phyloP scores from a whole-genome alignment of 73 alveolate genomes.

The Uronychia binucleata region DNA sequence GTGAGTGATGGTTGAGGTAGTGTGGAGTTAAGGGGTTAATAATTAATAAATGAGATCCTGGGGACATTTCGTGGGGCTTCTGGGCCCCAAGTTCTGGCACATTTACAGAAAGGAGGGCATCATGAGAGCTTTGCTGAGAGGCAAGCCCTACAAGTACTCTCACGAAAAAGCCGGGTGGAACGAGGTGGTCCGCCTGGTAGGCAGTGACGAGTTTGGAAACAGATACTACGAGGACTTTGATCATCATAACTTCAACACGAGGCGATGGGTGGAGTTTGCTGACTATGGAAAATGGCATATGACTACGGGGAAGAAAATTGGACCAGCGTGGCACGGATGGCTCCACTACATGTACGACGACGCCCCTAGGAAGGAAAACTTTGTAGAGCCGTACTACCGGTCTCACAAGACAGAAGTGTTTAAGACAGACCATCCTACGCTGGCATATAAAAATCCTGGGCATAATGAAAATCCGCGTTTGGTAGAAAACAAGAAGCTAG shows the following conservation, averaged over 20 bases:
- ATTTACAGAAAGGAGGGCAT: constrained; percentile 73
- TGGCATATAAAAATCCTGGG: constrained; percentile 66
- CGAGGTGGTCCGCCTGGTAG: constrained; percentile 68
- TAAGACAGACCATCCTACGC: constrained; percentile 67
- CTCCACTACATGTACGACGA: constrained; percentile 67
- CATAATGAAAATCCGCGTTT: constrained; percentile 42
- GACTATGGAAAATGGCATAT: constrained; percentile 61
- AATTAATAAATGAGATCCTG: constrained; percentile 58
- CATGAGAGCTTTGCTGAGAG: constrained; percentile 71
- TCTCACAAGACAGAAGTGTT: constrained; percentile 48
- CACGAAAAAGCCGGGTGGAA: constrained; percentile 72
- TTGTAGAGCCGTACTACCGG: constrained; percentile 68
- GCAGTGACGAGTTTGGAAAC: constrained; percentile 72
- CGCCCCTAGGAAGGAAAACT: constrained; percentile 72
- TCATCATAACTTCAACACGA: constrained; percentile 57
- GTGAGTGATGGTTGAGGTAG: too few relatives aligned
- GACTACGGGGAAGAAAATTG: constrained; percentile 61
- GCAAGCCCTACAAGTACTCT: constrained; percentile 57
- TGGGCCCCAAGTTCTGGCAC: constrained; percentile 68
- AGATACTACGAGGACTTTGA: constrained; percentile 78
- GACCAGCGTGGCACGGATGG: constrained; percentile 88
- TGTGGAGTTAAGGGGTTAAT: too few relatives aligned
- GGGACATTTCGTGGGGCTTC: constrained; percentile 69
- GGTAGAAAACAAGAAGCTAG: constrained; percentile 38
- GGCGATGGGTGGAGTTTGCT: constrained; percentile 80